A percentile compares a stretch with the other conserved stretches of the same genome.
Conservation (phyloP, 208 protist species). For the Willaertia magna region DNA sequence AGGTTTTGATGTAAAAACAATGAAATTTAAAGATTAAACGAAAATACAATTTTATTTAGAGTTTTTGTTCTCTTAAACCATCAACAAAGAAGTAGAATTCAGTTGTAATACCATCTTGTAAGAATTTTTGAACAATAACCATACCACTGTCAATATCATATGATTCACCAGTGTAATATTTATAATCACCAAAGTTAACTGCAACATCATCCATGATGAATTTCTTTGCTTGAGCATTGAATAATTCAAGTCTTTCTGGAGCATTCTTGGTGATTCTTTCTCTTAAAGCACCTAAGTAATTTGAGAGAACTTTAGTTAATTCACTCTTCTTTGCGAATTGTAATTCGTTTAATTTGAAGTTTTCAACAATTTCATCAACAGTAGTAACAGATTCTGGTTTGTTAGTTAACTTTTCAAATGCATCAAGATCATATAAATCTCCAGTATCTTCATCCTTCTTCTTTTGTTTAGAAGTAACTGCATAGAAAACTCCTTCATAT, state of each 20-base stretch:
- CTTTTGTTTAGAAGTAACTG: not conserved
- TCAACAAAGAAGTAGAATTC: not conserved
- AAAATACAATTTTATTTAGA: too few relatives aligned
- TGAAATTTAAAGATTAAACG: not conserved
- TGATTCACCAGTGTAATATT: not conserved
- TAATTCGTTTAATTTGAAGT: not conserved
- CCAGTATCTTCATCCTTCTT: not conserved
- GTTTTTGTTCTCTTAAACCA: not conserved
- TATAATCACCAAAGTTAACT: not conserved
- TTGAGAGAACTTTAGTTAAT: not conserved
- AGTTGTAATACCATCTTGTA: not conserved
- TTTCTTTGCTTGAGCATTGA: not conserved
- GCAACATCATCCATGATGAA: not conserved
- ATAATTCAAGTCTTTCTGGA: not conserved
- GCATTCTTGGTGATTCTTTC: not conserved
- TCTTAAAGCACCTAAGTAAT: not conserved
- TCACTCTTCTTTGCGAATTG: not conserved
- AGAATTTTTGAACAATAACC: not conserved
- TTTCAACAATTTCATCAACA: not conserved
- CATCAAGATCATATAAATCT: not conserved
- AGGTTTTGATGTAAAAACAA: slow-evolving; percentile 20
- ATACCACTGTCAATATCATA: not conserved
- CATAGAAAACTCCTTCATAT: not conserved
- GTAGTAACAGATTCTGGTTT: not conserved
- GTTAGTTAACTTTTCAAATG: not conserved